phyloP scores from a whole-genome alignment of 495 filamentous ascomycete species.

The Xylaria palmicola region DNA sequence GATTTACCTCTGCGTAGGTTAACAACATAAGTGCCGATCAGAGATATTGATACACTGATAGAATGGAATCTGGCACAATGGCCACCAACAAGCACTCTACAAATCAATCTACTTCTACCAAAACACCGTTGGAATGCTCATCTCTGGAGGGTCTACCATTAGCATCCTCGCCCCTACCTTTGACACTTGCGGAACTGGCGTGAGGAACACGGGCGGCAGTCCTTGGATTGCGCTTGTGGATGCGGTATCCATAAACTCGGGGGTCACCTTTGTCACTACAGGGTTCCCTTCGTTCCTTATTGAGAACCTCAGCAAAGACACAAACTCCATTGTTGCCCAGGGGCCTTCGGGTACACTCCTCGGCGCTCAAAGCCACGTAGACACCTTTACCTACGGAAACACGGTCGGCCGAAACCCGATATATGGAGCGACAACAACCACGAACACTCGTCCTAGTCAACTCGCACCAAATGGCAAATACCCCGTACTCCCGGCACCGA shows the following conservation, averaged over 20 bases:
- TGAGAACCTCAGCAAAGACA: conserved; percentile 43
- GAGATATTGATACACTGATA: conserved; percentile 8
- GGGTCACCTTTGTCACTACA: conserved; percentile 36
- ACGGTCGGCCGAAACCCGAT: conserved; percentile 59
- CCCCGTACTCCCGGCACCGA: conserved; percentile 36
- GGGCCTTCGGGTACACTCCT: conserved; percentile 29
- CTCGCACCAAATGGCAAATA: conserved; percentile 36
- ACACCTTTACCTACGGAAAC: conserved; percentile 47
- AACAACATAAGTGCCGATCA: conserved; percentile 5
- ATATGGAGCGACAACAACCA: conserved; percentile 51
- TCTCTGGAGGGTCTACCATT: conserved; percentile 59
- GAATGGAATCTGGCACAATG: conserved; percentile 57
- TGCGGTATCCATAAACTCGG: conserved; percentile 40
- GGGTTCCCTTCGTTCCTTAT: conserved; percentile 41
- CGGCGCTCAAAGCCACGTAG: conserved; percentile 23
- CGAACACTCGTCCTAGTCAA: conserved; percentile 23
- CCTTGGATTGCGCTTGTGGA: conserved; percentile 45
- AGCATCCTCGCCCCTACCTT: conserved; percentile 51
- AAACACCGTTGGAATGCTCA: conserved; percentile 59
- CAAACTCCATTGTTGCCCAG: conserved; percentile 30
- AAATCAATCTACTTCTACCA: conserved; percentile 61
- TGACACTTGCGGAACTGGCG: conserved; percentile 54
- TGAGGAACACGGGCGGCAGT: conserved; percentile 51
- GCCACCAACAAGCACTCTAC: conserved; percentile 69
- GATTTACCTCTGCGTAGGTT: not conserved